phyloP scores from a whole-genome alignment of 1,284 basidiomycete genomes.

The Marasmius oreades region DNA sequence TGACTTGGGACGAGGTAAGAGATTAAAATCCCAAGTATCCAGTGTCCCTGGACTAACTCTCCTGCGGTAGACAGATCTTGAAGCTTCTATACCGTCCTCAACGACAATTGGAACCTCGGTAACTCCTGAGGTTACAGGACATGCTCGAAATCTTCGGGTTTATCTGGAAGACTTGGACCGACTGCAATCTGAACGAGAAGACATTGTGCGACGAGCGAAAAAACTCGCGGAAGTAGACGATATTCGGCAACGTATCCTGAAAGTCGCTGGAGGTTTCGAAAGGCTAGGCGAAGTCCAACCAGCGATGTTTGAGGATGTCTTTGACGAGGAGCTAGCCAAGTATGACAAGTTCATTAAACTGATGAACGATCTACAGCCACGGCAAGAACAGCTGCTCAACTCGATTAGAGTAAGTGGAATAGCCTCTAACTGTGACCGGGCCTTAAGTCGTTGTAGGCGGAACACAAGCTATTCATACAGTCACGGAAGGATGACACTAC shows the following conservation, averaged over 20 bases:
- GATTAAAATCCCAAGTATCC: neutral
- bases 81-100: constrained; percentile 65
- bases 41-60: constrained; percentile 8
- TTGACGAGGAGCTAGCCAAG: constrained; percentile 77
- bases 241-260: constrained; percentile 68
- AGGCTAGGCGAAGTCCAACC: constrained; percentile 73
- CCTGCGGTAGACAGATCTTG: constrained; percentile 56
- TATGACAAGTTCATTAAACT: constrained; percentile 74
- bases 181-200: constrained; percentile 55
- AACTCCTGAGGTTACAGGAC: constrained; percentile 46
- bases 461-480: constrained; percentile 75
- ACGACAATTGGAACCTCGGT: constrained; percentile 36
- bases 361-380: constrained; percentile 55
- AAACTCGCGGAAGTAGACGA: constrained; percentile 71
- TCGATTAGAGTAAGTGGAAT: constrained; percentile 58
- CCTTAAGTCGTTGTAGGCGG: constrained; percentile 42
- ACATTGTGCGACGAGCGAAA: constrained; percentile 66
- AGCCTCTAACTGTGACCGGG: constrained; percentile 3
- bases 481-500: constrained; percentile 78
- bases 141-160: constrained; percentile 73
- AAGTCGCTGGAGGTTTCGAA: constrained; percentile 61
- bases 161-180: constrained; percentile 83
- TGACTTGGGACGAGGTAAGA: constrained; percentile 71
- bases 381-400: constrained; percentile 65
- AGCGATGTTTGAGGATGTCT: constrained; percentile 82